phyloP scores from a whole-genome alignment of 768 basidiomycete genomes.

The Tylopilus plumbeoviolaceoides region DNA sequence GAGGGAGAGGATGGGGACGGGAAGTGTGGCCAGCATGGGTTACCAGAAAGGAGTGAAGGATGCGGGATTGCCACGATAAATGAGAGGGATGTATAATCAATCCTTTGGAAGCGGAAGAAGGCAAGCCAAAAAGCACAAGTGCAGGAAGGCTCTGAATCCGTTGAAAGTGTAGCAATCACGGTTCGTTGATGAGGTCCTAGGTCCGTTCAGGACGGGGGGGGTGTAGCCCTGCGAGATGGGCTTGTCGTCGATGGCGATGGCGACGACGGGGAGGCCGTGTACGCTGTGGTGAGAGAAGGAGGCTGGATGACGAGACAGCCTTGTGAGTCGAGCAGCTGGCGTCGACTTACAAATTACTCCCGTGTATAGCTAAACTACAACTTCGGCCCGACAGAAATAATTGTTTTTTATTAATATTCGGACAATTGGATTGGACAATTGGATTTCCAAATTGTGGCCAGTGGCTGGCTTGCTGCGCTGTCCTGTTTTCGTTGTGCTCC shows the following conservation, averaged over 20 bases:
- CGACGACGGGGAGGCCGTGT: constrained; percentile 8
- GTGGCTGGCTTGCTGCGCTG: neutral
- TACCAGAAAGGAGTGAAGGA: constrained; percentile 9
- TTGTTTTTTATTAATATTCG: neutral
- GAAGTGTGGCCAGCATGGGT: constrained; percentile 48
- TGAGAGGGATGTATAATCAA: constrained; percentile 19
- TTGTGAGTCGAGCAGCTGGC: constrained; percentile 18
- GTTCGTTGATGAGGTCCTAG: constrained; percentile 25
- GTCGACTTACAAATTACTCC: constrained; percentile 20
- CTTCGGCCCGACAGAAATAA: constrained; percentile 19
- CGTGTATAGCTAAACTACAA: constrained; percentile 9
- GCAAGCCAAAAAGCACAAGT: constrained; percentile 8
- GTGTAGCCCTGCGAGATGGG: neutral
- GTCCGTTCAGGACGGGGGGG: constrained; percentile 15
- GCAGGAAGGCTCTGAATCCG: constrained; percentile 16
- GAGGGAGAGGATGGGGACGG: constrained; percentile 65
- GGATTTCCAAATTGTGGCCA: constrained; percentile 3
- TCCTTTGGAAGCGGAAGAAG: constrained; percentile 15
- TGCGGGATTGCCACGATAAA: constrained; percentile 4
- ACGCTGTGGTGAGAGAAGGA: constrained; percentile 20
- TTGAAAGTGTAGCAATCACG: constrained; percentile 22
- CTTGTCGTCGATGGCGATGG: constrained; percentile 12
- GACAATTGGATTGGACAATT: constrained; percentile 8
- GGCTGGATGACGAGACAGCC: constrained; percentile 10
- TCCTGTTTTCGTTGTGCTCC: constrained; percentile 1